Conservation (phyloP, 148 eudicot genomes). For the Amaranthus cruentus region DNA sequence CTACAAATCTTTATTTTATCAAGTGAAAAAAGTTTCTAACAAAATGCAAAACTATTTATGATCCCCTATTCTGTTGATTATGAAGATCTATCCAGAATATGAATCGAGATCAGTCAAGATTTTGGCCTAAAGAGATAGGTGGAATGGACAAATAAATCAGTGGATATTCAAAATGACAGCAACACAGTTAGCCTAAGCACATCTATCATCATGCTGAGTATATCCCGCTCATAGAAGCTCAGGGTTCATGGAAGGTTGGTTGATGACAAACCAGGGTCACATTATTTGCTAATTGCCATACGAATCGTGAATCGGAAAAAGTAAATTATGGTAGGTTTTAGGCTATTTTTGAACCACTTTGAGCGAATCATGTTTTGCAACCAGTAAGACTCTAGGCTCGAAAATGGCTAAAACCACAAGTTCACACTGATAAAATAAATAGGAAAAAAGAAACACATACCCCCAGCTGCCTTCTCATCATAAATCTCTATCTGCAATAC, state of each 20-base stretch:
- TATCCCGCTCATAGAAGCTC: too few species aligned
- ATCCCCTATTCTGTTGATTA: conserved; percentile 2
- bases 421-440: background rate
- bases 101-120: background rate
- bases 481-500: background rate
- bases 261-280: too few species aligned
- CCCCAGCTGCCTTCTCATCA: conserved; percentile 8
- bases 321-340: too few species aligned
- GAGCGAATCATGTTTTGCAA: too few species aligned
- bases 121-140: background rate
- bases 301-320: too few species aligned
- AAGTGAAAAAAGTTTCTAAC: background rate
- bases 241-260: too few species aligned
- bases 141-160: background rate
- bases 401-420: too few species aligned
- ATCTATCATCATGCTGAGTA: too few species aligned
- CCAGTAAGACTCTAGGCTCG: too few species aligned
- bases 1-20: too few species aligned
- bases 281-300: too few species aligned
- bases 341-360: too few species aligned
- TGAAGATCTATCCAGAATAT: background rate
- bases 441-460: background rate
- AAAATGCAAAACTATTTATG: background rate
- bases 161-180: background rate
- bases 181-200: background rate